These are phyloP conservation scores for Diplosphaera chodatii DNA, from an alignment of 139 green algal genomes.

Conservation along the genomic window DNA sequence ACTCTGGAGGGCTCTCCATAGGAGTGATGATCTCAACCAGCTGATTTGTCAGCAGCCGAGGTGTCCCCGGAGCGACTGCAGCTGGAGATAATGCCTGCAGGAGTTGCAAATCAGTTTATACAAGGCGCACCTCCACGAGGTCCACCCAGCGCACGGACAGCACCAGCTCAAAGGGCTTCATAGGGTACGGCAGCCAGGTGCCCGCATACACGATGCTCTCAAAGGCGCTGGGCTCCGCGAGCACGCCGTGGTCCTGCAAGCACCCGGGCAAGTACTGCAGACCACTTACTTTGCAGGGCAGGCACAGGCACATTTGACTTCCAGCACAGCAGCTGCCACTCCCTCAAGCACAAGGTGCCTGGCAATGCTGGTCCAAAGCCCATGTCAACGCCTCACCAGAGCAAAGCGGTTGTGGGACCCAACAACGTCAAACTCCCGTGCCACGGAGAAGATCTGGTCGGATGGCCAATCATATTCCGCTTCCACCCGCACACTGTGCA, in stretches of 20 bases:
- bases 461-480: background rate
- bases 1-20: too few relatives aligned
- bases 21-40: too few relatives aligned
- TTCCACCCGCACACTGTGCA: background rate
- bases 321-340: too few relatives aligned
- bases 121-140: background rate
- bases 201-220: conserved; percentile 1
- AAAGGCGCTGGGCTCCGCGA: background rate
- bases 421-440: background rate
- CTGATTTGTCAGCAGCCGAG: too few relatives aligned
- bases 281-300: too few relatives aligned
- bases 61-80: too few relatives aligned
- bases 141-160: background rate
- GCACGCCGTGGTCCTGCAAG: background rate
- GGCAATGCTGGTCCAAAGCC: too few relatives aligned
- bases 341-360: too few relatives aligned
- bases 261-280: too few relatives aligned
- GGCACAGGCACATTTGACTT: too few relatives aligned
- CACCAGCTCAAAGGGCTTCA: background rate
- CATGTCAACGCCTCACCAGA: background rate
- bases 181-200: background rate
- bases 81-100: too few relatives aligned
- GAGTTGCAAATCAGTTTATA: too few relatives aligned
- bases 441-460: background rate
- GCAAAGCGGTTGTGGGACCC: background rate